Conservation (phyloP, 805 yeast genomes). For the Saturnispora saitoi region DNA sequence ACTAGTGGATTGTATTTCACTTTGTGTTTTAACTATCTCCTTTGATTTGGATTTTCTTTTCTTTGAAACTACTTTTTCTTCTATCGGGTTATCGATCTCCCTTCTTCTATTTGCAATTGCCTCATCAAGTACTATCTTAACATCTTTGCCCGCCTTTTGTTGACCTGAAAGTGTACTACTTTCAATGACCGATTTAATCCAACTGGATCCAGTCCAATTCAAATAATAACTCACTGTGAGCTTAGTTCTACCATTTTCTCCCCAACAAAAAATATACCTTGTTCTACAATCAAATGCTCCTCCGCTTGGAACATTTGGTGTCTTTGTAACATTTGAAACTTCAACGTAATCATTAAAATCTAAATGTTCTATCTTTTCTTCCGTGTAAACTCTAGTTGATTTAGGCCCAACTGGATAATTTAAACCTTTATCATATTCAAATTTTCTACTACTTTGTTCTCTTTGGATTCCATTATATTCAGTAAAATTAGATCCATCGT, state of each 20-base stretch:
- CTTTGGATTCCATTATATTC: conserved; percentile 33
- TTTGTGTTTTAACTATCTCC: background rate
- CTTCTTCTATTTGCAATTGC: conserved; percentile 13
- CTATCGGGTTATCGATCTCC: conserved; percentile 1
- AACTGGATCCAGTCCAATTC: conserved; percentile 85
- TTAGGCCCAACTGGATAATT: conserved; percentile 87
- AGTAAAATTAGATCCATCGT: conserved; percentile 40
- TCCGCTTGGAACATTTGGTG: conserved; percentile 97
- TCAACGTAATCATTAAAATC: conserved; percentile 49
- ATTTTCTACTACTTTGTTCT: conserved; percentile 33
- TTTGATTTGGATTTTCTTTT: background rate
- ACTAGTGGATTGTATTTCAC: background rate
- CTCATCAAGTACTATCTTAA: conserved; percentile 24
- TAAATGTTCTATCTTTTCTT: conserved; percentile 49
- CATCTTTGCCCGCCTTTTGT: conserved; percentile 42
- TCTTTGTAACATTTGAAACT: conserved; percentile 53
- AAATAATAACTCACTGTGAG: conserved; percentile 63
- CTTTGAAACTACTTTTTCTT: background rate
- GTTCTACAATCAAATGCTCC: conserved; percentile 68
- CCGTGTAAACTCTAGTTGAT: conserved; percentile 60
- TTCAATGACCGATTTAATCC: conserved; percentile 88
- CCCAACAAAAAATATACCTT: conserved; percentile 71
- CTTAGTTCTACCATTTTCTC: conserved; percentile 46
- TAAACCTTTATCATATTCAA: conserved; percentile 64
- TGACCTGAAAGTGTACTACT: conserved; percentile 80